Percentiles rank a stretch among this genome's conserved stretches.
phyloP scores from a whole-genome alignment of 352 stramenopile species.

The Salisapilia sapeloensis region DNA sequence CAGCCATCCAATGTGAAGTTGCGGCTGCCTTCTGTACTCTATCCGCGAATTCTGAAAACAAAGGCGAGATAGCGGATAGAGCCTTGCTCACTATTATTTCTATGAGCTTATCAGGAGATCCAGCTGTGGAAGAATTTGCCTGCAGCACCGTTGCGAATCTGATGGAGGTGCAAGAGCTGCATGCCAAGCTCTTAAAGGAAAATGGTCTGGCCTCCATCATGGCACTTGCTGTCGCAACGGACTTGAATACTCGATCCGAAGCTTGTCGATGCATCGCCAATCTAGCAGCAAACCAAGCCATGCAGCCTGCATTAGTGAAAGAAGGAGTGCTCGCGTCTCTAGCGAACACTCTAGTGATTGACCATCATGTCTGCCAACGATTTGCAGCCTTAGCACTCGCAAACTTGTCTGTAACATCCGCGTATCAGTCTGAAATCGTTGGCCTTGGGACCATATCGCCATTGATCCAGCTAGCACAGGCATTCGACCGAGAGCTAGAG shows the following conservation, averaged over 20 bases:
- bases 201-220: constrained; percentile 86
- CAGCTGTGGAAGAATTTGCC: constrained; percentile 82
- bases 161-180: constrained; percentile 88
- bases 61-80: constrained; percentile 89
- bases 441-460: constrained; percentile 85
- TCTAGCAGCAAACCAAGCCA: constrained; percentile 87
- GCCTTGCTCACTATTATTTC: constrained; percentile 91
- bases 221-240: constrained; percentile 76
- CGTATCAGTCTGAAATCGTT: constrained; percentile 91
- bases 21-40: constrained; percentile 88
- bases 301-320: constrained; percentile 83
- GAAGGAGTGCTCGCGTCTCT: constrained; percentile 85
- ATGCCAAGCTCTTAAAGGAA: constrained; percentile 90
- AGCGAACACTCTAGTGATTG: constrained; percentile 72
- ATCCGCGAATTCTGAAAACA: constrained; percentile 91
- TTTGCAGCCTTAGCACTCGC: constrained; percentile 87
- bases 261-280: constrained; percentile 89
- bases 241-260: constrained; percentile 85
- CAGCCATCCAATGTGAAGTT: constrained; percentile 85
- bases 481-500: constrained; percentile 86
- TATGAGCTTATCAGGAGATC: constrained; percentile 86
- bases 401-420: constrained; percentile 88
- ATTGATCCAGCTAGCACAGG: constrained; percentile 73
- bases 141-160: constrained; percentile 92
- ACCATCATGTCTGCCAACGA: constrained; percentile 86